Evolutionary conservation across 2,329 filamentous ascomycete genomes (phyloP).

Genomic region (Colletotrichum magnum): DNA sequence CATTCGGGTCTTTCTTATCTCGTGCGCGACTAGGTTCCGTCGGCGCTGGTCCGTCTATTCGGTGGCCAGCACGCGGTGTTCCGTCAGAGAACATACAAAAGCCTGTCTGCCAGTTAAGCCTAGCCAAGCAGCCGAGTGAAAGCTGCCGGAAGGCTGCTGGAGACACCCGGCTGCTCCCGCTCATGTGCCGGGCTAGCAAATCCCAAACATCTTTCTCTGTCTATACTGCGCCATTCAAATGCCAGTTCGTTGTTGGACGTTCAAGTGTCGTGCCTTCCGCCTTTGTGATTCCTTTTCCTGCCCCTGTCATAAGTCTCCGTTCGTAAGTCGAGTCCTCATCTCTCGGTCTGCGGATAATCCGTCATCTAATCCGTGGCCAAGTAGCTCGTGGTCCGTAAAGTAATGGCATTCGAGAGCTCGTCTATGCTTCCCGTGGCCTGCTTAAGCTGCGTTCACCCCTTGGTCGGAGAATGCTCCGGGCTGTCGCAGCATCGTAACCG

Average conservation of each 20-base stretch:
- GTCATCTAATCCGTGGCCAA: constrained; percentile 20
- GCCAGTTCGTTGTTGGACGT: constrained; percentile 37
- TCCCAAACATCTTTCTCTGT: constrained; percentile 23
- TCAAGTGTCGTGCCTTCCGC: constrained; percentile 32
- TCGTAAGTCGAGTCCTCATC: constrained; percentile 19
- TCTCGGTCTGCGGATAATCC: constrained; percentile 6
- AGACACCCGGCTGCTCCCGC: neutral
- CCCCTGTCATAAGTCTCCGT: constrained; percentile 23
- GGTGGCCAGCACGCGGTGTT: constrained; percentile 27
- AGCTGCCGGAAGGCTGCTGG: neutral
- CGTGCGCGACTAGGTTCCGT: constrained; percentile 2
- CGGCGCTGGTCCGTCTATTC: constrained; percentile 4
- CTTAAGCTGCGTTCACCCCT: constrained; percentile 32
- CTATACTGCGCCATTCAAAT: constrained; percentile 39
- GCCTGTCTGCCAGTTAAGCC: neutral
- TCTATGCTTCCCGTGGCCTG: constrained; percentile 16
- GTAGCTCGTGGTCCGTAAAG: constrained; percentile 2
- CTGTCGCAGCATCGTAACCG: constrained; percentile 41
- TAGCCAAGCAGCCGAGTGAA: neutral
- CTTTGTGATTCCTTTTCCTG: constrained; percentile 33
- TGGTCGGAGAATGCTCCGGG: constrained; percentile 35
- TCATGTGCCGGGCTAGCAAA: constrained; percentile 8
- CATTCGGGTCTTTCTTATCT: neutral
- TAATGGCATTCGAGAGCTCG: neutral
- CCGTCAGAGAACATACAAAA: neutral